Evolutionary conservation across 148 eudicot species (phyloP).

Genomic region (Vaccinium corymbosum): DNA sequence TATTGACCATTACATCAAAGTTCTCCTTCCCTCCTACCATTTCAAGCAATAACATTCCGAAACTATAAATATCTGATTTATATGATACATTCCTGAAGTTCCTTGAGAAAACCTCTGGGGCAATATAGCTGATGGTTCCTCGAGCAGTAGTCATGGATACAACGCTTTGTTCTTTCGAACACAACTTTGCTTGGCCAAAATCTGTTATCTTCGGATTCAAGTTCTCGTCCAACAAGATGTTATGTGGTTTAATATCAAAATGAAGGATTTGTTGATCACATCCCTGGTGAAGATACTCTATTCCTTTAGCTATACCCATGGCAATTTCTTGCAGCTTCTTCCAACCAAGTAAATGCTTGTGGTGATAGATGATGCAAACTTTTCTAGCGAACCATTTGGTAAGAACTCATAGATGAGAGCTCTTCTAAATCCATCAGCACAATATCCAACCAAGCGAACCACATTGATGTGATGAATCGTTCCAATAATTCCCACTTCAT

Average conservation of each 20-base stretch:
- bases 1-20: background rate
- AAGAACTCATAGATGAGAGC: conserved; percentile 29
- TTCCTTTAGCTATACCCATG: conserved; percentile 28
- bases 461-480: conserved; percentile 20
- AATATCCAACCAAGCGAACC: conserved; percentile 31
- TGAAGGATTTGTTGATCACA: conserved; percentile 32
- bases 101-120: conserved; percentile 21
- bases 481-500: conserved; percentile 20
- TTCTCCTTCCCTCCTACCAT: conserved; percentile 19
- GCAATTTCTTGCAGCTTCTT: conserved; percentile 29
- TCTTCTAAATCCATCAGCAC: conserved; percentile 30
- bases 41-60: conserved; percentile 30
- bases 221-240: conserved; percentile 25
- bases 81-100: conserved; percentile 16
- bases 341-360: conserved; percentile 25
- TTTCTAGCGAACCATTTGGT: conserved; percentile 25
- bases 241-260: conserved; percentile 32
- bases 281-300: conserved; percentile 31
- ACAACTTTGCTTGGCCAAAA: conserved; percentile 27
- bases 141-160: conserved; percentile 24
- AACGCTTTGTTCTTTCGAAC: conserved; percentile 23
- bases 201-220: conserved; percentile 28
- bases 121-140: conserved; percentile 21
- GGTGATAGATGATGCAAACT: conserved; percentile 12
- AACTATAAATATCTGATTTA: conserved; percentile 27